A percentile compares a stretch with the other conserved stretches of the same genome.
Conservation (phyloP, 2,329 filamentous ascomycete species). For the Fusarium sororula region DNA sequence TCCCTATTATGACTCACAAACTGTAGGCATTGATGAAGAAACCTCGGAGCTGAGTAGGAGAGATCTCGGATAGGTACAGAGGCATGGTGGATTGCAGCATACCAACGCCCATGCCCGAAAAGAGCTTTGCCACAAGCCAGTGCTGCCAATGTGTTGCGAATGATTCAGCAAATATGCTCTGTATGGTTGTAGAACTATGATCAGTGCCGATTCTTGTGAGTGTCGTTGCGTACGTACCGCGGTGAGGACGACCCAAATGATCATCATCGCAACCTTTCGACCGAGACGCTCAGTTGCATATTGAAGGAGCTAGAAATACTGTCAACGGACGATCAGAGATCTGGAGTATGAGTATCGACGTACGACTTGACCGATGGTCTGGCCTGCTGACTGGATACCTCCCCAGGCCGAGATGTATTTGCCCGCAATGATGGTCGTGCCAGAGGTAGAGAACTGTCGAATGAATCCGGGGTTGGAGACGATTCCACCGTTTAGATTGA, state of each 20-base stretch:
- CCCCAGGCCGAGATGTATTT: background rate
- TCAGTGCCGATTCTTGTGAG: background rate
- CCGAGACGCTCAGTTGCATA: background rate
- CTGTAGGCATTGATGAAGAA: background rate
- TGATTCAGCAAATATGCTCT: background rate
- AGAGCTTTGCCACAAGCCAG: background rate
- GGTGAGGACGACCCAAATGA: background rate
- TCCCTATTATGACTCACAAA: background rate
- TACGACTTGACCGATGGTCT: background rate
- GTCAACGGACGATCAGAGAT: rapidly evolving
- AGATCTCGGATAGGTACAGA: background rate
- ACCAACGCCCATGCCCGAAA: background rate
- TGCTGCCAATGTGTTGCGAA: background rate
- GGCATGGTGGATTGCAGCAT: background rate
- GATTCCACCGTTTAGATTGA: background rate
- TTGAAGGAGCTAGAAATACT: background rate
- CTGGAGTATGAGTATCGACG: background rate
- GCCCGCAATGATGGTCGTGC: background rate
- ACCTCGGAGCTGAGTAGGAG: background rate
- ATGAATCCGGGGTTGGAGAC: background rate
- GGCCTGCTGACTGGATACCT: background rate
- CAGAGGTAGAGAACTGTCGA: background rate
- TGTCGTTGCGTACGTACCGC: background rate
- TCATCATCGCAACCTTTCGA: background rate
- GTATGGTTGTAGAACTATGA: rapidly evolving